Base-by-base conservation (phyloP, 352 stramenopile species). In the Globisporangium viniferum region DNA sequence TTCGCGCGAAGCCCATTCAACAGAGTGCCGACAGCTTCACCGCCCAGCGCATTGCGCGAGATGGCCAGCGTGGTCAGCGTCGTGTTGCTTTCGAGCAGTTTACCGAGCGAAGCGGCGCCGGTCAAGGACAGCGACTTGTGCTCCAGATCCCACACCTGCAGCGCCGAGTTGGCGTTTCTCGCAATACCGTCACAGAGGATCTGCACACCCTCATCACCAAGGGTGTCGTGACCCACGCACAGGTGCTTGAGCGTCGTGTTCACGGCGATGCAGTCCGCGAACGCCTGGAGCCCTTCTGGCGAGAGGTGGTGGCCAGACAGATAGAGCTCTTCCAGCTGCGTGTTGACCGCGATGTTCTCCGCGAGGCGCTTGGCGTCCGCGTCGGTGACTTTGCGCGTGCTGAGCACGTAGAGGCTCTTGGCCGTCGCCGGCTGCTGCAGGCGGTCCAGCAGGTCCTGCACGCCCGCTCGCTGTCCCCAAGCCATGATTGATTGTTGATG, bases 111-210 rank as follows among this genome's bases (percentile, higher is more conserved):
- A 27, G 68, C 59, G 0, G 75, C 79, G n/a, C 87, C 85, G 0
- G 71, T 64, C 36, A 75, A 72, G 15, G 76, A 67, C 3, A 93
- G 69, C 15, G 71, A 80, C 72, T 95, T 95, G 71, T 86, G 76
- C 68, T 93, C 85, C 35, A 95, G 76, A 53, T 93, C 84, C 82
- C 84, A 93, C 5, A 67, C 64, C n/a, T 78, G 57, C n/a, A 95
- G 63, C 9, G 59, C 74, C 31, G 83, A 89, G 24, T 78, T 63
- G 6, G 64, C n/a, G 46, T 95, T 93, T 27, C 75, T 69, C 33
- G 73, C 75, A 55, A 95, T 68, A 6, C 80, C 84, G 14, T 67
- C 59, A 44, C 84, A 84, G 39, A 93, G 62, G 62, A 70, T 41
- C 48, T 73, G 65, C 1, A 93, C 73, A 7, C 72, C 81, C 8